Evolutionary conservation across 164 flowering plant species (phyloP).

Genomic region (Nelumbo lutea): DNA sequence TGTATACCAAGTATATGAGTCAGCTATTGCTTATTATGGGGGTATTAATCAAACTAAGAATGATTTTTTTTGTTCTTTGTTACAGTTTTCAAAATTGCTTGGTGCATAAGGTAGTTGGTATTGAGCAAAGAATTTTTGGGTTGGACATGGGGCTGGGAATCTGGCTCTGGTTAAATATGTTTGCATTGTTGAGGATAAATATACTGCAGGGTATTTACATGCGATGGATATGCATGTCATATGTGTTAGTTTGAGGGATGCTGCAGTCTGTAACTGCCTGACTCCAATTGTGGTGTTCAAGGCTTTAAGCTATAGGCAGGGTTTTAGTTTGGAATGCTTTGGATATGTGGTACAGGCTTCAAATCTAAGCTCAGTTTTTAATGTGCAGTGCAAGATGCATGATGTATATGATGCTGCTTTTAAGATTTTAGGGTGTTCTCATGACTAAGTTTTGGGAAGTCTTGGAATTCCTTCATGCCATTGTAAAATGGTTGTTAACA

Average conservation of each 20-base stretch:
- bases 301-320: neutral
- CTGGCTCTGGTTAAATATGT: slow-evolving; percentile 17
- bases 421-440: neutral
- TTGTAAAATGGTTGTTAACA: neutral
- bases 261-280: neutral
- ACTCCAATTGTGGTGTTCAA: neutral
- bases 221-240: neutral
- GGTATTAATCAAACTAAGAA: slow-evolving; percentile 27
- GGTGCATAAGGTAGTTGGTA: slow-evolving; percentile 48
- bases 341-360: neutral
- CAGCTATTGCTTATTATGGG: slow-evolving; percentile 14
- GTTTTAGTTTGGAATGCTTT: slow-evolving; percentile 1
- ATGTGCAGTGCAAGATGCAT: neutral
- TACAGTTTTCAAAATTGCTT: slow-evolving; percentile 71
- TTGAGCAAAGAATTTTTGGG: slow-evolving; percentile 47
- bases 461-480: neutral
- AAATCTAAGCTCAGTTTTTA: slow-evolving; percentile 6
- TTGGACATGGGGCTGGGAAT: slow-evolving; percentile 22
- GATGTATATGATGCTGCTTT: neutral
- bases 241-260: neutral
- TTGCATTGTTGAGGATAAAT: slow-evolving; percentile 7
- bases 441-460: neutral
- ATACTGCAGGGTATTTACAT: neutral
- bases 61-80: slow-evolving; percentile 51
- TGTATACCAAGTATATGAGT: slow-evolving; percentile 27